phyloP scores from a whole-genome alignment of 2,329 filamentous ascomycete genomes.

The Zasmidium cellare region DNA sequence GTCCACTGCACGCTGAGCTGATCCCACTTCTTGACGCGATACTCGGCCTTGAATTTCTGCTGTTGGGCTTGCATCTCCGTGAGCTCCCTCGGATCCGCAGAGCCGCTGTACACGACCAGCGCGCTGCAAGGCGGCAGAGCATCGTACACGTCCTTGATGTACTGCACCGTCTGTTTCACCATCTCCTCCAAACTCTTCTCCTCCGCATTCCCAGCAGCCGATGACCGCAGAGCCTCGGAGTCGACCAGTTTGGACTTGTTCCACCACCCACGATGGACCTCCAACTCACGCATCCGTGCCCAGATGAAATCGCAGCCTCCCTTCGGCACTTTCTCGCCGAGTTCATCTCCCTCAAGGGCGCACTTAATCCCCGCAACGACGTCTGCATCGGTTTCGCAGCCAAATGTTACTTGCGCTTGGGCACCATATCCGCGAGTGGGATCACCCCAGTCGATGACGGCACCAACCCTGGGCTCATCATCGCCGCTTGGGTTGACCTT shows the following conservation, averaged over 20 bases:
- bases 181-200: slow-evolving; percentile 42
- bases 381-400: slow-evolving; percentile 57
- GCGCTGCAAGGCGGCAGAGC: slow-evolving; percentile 60
- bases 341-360: slow-evolving; percentile 49
- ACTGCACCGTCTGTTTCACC: slow-evolving; percentile 51
- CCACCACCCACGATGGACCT: slow-evolving; percentile 62
- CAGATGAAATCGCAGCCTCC: slow-evolving; percentile 63
- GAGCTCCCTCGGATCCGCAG: slow-evolving; percentile 60
- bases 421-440: slow-evolving; percentile 63
- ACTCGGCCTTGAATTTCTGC: slow-evolving; percentile 57
- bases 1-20: slow-evolving; percentile 65
- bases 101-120: slow-evolving; percentile 65
- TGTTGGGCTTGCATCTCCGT: slow-evolving; percentile 58
- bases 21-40: slow-evolving; percentile 62
- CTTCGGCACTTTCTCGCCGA: slow-evolving; percentile 43
- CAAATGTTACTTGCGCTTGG: slow-evolving; percentile 57
- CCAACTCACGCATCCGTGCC: slow-evolving; percentile 62
- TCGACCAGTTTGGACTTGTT: slow-evolving; percentile 49
- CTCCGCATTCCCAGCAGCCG: slow-evolving; percentile 16
- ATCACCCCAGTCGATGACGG: slow-evolving; percentile 88
- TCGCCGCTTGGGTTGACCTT: slow-evolving; percentile 38
- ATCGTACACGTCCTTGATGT: slow-evolving; percentile 56
- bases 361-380: slow-evolving; percentile 58
- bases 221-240: slow-evolving; percentile 34
- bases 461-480: slow-evolving; percentile 60